phyloP scores from a whole-genome alignment of 2,329 filamentous ascomycete genomes.

The Trichoderma sp. region DNA sequence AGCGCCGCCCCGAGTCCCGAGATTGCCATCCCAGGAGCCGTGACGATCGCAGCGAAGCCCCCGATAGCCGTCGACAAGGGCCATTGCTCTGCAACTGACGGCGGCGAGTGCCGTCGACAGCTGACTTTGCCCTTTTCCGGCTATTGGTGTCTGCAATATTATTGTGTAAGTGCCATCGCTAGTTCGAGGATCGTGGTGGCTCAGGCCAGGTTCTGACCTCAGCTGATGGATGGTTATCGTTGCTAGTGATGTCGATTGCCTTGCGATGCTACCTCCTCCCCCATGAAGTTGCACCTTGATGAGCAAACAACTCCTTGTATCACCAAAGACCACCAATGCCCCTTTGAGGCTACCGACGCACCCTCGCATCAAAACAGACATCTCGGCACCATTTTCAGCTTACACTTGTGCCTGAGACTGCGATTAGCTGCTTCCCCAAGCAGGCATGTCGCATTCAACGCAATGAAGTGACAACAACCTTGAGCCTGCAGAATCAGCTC shows the following conservation, averaged over 20 bases:
- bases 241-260: not conserved
- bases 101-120: slow-evolving; percentile 4
- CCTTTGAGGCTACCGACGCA: not conserved
- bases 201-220: slow-evolving; percentile 20
- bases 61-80: slow-evolving; percentile 5
- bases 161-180: not conserved
- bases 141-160: not conserved
- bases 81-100: not conserved
- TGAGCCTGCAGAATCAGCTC: not conserved
- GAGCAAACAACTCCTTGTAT: not conserved
- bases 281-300: slow-evolving; percentile 1
- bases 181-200: not conserved
- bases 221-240: slow-evolving; percentile 6
- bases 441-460: not conserved
- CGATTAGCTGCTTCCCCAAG: slow-evolving; percentile 9
- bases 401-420: slow-evolving; percentile 2
- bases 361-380: not conserved
- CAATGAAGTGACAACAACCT: not conserved
- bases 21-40: slow-evolving; percentile 18
- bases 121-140: not conserved
- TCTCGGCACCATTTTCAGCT: not conserved
- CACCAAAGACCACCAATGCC: not conserved
- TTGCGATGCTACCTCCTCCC: too few relatives aligned
- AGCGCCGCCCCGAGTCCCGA: slow-evolving; percentile 25
- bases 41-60: slow-evolving; percentile 2